These are phyloP conservation scores for Albifimbria verrucaria DNA, from an alignment of 2,329 filamentous ascomycete genomes.

Conservation along the genomic window DNA sequence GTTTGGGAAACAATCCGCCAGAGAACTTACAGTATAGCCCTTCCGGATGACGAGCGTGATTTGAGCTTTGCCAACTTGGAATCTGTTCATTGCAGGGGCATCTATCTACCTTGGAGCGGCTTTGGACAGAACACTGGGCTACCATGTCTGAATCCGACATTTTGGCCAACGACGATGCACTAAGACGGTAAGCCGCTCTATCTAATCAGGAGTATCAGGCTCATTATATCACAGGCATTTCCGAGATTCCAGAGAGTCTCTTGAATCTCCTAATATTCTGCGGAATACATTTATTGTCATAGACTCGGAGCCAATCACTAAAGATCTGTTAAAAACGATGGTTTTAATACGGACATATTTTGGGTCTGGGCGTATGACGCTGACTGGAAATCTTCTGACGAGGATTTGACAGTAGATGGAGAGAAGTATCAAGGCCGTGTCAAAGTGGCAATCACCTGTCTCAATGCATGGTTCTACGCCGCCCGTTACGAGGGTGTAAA, in stretches of 20 bases:
- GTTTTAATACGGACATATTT: conserved; percentile 7
- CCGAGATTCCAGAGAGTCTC: conserved; percentile 8
- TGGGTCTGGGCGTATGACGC: conserved; percentile 19
- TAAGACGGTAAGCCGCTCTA: conserved; percentile 10
- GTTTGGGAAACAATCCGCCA: conserved; percentile 1
- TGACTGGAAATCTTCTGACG: conserved; percentile 12
- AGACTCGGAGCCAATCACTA: conserved; percentile 2
- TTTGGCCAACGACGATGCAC: conserved; percentile 9
- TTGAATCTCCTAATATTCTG: conserved; percentile 7
- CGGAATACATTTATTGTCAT: conserved; percentile 12
- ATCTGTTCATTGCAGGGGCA: conserved; percentile 1
- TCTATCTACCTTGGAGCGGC: not conserved
- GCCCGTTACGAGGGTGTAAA: conserved; percentile 14
- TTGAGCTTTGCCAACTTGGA: not conserved
- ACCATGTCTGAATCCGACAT: not conserved
- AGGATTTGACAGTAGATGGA: not conserved
- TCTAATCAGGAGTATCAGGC: too few relatives aligned
- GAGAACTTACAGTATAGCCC: too few relatives aligned
- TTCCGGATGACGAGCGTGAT: too few relatives aligned
- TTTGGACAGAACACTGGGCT: conserved; percentile 1
- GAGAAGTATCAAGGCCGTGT: conserved; percentile 13
- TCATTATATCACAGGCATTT: conserved; percentile 14
- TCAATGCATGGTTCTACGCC: conserved; percentile 16
- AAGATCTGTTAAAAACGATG: conserved; percentile 1
- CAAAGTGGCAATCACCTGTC: conserved; percentile 5